Base-by-base conservation (phyloP, 768 basidiomycete genomes). In the Tricholoma flavovirens region DNA sequence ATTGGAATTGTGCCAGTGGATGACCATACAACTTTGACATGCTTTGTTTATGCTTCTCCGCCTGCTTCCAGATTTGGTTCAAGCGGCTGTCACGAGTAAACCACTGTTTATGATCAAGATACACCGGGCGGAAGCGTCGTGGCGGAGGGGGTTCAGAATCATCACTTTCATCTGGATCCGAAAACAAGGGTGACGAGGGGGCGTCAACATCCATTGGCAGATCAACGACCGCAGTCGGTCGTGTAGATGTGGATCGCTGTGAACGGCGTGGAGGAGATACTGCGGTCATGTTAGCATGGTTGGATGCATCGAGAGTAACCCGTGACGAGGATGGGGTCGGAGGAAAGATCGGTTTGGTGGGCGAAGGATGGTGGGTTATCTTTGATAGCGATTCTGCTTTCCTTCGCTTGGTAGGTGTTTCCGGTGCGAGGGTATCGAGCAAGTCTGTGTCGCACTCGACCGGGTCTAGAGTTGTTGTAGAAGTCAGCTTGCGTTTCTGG, bases 61-160 rank as follows among this genome's bases (percentile, higher is more conserved):
- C 66, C 56, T 63, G 63, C 51, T 58, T 70, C 69, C 70, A 69
- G 1, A 71, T 59, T 22, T 61, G 62, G 7, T 58, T 66, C 14
- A 75, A 48, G 24, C 73, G 68, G 32, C 71, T 77, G 60, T 81
- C 81, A 30, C 64, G 62, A 26, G 66, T 66, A 22, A 64, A 69
- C 81, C 81, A 82, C 46, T 81, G 78, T 50, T 71, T 62, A n/a
- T 76, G 73, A 58, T 80, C 79, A 2, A 74, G 67, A 65, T 80
- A 82, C 12, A 81, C 71, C 7, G 80, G 75, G 9, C 77, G 71
- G 60, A 79, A 81, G 7, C 79, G 75, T 5, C 74, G 71, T 29
- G 21, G 67, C 56, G 17, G 66, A 60, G 24, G 62, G 56, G 19
- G 61, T 59, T n/a, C 51, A 36, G n/a, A 26, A 21, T 59, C 22